Conservation (phyloP, 352 stramenopile species). For the Globisporangium rhizosaccharum region DNA sequence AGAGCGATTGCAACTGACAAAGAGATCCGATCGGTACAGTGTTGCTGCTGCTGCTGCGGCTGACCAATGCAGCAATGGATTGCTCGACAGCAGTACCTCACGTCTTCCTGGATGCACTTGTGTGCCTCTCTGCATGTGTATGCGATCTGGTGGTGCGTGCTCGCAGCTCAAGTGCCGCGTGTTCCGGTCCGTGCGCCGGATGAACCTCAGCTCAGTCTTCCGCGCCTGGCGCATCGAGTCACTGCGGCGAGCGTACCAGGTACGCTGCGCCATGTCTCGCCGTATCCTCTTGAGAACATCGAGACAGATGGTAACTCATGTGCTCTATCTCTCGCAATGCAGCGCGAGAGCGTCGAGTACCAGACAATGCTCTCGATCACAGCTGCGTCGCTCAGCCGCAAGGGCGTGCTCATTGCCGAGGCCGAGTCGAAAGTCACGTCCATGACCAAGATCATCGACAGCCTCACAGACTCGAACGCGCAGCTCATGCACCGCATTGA, state of each 20-base stretch:
- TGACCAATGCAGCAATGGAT: not conserved
- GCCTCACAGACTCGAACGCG: conserved; percentile 69
- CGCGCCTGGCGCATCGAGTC: conserved; percentile 70
- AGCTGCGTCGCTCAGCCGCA: conserved; percentile 63
- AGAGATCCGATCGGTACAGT: conserved; percentile 35
- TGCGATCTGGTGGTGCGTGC: not conserved
- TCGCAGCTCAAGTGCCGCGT: conserved; percentile 52
- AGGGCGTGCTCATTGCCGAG: conserved; percentile 66
- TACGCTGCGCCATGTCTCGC: not conserved
- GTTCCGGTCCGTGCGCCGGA: conserved; percentile 47
- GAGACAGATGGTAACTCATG: not conserved
- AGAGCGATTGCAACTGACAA: conserved; percentile 29
- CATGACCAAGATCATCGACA: conserved; percentile 76
- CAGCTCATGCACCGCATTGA: conserved; percentile 59
- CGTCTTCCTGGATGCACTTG: too few relatives aligned
- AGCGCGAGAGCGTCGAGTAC: conserved; percentile 70
- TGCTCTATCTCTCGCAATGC: not conserved
- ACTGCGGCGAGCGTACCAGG: conserved; percentile 58
- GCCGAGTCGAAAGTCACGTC: conserved; percentile 58
- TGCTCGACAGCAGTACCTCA: not conserved
- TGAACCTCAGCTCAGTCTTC: conserved; percentile 56
- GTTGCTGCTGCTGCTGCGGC: not conserved
- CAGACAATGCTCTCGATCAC: conserved; percentile 81
- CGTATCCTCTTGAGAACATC: not conserved
- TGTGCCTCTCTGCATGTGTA: not conserved